Evolutionary conservation across 2,329 filamentous ascomycete species (phyloP).

Genomic region (Penicillium corylophilum): DNA sequence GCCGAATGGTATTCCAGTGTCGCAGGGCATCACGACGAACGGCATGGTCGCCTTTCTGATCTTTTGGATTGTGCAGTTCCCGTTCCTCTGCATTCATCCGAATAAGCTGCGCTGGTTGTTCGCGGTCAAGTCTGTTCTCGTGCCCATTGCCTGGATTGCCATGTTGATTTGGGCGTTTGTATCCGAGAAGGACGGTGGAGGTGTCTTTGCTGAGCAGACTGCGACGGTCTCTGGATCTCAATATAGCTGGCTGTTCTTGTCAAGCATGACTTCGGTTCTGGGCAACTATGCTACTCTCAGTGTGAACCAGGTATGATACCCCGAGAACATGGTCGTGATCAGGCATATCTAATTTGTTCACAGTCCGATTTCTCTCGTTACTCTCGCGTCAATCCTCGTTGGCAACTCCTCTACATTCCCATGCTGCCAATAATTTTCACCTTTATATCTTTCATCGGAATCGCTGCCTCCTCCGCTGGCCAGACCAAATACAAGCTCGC

Average conservation of each 20-base stretch:
- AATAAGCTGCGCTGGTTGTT: slow-evolving; percentile 43
- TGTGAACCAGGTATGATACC: slow-evolving; percentile 45
- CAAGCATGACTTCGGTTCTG: slow-evolving; percentile 50
- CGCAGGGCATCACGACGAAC: slow-evolving; percentile 47
- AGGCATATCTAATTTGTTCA: slow-evolving; percentile 10
- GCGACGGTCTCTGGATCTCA: slow-evolving; percentile 48
- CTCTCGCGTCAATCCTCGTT: slow-evolving; percentile 48
- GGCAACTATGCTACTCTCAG: slow-evolving; percentile 54
- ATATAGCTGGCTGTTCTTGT: slow-evolving; percentile 57
- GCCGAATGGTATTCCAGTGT: slow-evolving; percentile 40
- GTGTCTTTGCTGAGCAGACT: slow-evolving; percentile 46
- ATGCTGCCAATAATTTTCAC: slow-evolving; percentile 55
- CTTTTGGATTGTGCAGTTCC: slow-evolving; percentile 48
- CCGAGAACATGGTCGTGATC: background rate
- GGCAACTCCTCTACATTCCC: slow-evolving; percentile 53
- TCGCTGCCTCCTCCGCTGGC: slow-evolving; percentile 41
- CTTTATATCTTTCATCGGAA: slow-evolving; percentile 52
- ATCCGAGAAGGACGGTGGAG: slow-evolving; percentile 51
- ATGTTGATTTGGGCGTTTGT: slow-evolving; percentile 64
- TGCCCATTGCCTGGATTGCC: slow-evolving; percentile 61
- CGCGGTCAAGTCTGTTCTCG: slow-evolving; percentile 40
- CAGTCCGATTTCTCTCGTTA: slow-evolving; percentile 58
- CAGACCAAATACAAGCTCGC: slow-evolving; percentile 35
- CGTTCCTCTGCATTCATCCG: slow-evolving; percentile 46
- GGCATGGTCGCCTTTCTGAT: slow-evolving; percentile 48